Base-by-base conservation (phyloP, 345 rosid genomes). In the Brassica cretica region DNA sequence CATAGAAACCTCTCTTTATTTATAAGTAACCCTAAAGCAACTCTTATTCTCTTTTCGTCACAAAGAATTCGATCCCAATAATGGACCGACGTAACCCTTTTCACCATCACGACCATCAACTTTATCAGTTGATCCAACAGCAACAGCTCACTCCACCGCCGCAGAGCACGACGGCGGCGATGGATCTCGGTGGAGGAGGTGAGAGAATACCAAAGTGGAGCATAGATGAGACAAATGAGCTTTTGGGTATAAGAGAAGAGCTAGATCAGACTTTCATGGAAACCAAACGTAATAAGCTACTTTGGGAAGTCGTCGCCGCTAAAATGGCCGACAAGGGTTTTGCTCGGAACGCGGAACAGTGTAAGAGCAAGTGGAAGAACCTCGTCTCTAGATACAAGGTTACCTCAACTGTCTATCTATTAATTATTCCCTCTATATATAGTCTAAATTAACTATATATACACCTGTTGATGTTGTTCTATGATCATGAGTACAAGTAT, bases 321-420 rank as follows among this genome's bases (percentile, higher is more conserved):
- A 85, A 77, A 74, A 89, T 95, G 97, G 91, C 84, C 64, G 98
- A 90, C 46, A 89, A 86, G 74, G 97, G 98, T 66, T 93, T 77
- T 63, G 82, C 79, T 77, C 97, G 99, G 1, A 95, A 94, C 83
- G 78, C 97, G 5, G 99, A 93, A 66, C 99, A 95, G 93, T 95
- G 99, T 89, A 95, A 93, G 85, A 91, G 98, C 89, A 95, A 95
- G 84, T 95, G 99, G 99, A 95, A 95, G 73, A 95, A 95, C 76
- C 97, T 95, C 67, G 93, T 93, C 73, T 89, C 98, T 19, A 90
- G 99, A 72, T 95, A 89, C 75, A 95, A 93, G 97, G 99, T 95
- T 59, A 87, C 30, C 53, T 55, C 46, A 32, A 41, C 7, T 79
- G 25, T 74, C 12, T 46, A 16, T 49, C 32, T 33, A 58, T 66